Conservation (phyloP, 2,329 filamentous ascomycete species). For the Alternaria sp. region DNA sequence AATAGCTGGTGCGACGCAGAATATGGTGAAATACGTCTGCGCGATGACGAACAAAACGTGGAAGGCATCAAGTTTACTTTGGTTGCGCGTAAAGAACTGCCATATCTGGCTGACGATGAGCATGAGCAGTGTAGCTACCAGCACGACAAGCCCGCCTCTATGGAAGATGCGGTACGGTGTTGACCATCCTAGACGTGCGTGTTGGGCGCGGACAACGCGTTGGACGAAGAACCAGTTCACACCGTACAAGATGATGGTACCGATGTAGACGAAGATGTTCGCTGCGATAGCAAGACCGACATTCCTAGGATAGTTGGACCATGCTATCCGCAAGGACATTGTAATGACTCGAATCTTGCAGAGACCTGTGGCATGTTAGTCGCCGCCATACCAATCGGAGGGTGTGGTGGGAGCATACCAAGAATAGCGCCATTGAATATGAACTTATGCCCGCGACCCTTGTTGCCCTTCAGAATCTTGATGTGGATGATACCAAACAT, state of each 20-base stretch:
- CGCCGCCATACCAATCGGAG: neutral
- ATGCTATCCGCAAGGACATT: slow-evolving; percentile 53
- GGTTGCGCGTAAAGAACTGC: slow-evolving; percentile 71
- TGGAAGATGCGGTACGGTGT: slow-evolving; percentile 60
- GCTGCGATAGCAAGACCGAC: slow-evolving; percentile 65
- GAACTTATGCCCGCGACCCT: slow-evolving; percentile 54
- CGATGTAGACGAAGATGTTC: slow-evolving; percentile 75
- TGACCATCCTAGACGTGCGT: slow-evolving; percentile 77
- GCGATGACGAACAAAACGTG: slow-evolving; percentile 71
- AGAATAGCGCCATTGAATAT: slow-evolving; percentile 54
- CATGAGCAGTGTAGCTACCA: slow-evolving; percentile 70
- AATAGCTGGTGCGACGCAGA: slow-evolving; percentile 72
- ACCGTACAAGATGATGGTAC: slow-evolving; percentile 79
- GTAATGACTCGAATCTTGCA: slow-evolving; percentile 56
- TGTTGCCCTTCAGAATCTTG: slow-evolving; percentile 53
- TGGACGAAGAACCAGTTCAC: slow-evolving; percentile 82
- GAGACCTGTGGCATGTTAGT: slow-evolving; percentile 48
- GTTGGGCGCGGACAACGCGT: slow-evolving; percentile 76
- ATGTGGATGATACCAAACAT: slow-evolving; percentile 53
- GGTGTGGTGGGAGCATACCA: slow-evolving; percentile 36
- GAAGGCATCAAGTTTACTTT: slow-evolving; percentile 61
- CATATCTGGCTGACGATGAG: slow-evolving; percentile 72
- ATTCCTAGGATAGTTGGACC: slow-evolving; percentile 50
- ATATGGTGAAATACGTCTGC: slow-evolving; percentile 69
- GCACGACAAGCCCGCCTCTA: slow-evolving; percentile 59